Conservation (phyloP, 495 filamentous ascomycete species). For the Penicillium alfredii region DNA sequence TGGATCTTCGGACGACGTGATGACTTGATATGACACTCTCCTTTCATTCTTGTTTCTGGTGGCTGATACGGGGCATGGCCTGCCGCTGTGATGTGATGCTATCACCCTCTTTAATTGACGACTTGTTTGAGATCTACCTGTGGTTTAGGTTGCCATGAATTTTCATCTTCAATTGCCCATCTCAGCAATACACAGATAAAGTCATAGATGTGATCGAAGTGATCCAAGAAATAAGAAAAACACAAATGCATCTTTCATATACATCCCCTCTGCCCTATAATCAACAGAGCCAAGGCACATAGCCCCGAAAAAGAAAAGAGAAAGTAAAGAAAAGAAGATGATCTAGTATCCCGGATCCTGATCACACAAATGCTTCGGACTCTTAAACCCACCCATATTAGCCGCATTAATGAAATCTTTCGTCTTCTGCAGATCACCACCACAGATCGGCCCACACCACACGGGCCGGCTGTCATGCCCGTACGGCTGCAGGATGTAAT, state of each 20-base stretch:
- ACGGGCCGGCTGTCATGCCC: constrained; percentile 19
- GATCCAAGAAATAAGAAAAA: too few relatives aligned
- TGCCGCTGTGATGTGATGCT: neutral
- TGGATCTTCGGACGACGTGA: constrained; percentile 2
- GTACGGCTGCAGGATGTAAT: constrained; percentile 23
- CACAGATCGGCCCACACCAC: constrained; percentile 24
- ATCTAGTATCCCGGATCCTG: constrained; percentile 10
- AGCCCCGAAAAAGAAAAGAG: too few relatives aligned
- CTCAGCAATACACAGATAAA: too few relatives aligned
- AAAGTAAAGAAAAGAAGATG: neutral
- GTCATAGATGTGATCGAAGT: too few relatives aligned
- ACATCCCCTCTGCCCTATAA: too few relatives aligned
- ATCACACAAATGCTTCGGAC: constrained; percentile 18
- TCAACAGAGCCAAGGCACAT: too few relatives aligned
- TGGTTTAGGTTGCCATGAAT: constrained; percentile 1
- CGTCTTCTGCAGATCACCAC: constrained; percentile 13
- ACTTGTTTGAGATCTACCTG: too few relatives aligned
- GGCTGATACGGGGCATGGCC: neutral
- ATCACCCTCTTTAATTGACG: constrained; percentile 3
- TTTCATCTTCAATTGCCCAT: neutral
- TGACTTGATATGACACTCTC: constrained; percentile 8
- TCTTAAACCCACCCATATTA: constrained; percentile 15
- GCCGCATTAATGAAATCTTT: constrained; percentile 18
- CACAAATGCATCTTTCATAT: too few relatives aligned
- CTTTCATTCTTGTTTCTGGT: neutral